Base-by-base conservation (phyloP, 495 filamentous ascomycete genomes). In the Hypoxylon fragiforme region DNA sequence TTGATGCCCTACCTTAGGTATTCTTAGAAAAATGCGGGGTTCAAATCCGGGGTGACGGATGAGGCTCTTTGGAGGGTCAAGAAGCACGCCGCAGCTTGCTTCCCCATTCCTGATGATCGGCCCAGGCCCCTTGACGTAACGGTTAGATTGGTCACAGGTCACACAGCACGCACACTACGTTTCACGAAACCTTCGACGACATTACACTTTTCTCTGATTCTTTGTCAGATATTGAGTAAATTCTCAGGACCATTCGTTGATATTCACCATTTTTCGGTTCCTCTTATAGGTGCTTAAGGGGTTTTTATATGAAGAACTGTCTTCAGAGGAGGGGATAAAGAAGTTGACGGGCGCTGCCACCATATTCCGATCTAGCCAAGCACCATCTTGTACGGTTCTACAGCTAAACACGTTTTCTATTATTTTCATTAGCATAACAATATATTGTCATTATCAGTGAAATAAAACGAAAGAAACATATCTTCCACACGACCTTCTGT, bases 21-120 rank as follows among this genome's bases (percentile, higher is more conserved):
- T n/a, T n/a, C n/a, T n/a, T 47, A 48, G 47, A 47, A 45, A 40
- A 53, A 47, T 62, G 58, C 58, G 58, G 58, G 58, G 58, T 53
- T 49, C 9, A 45, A 55, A 56, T 62, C 58, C 58, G 58, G 58
- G 42, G 47, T 49, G 51, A 52, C 58, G 58, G 58, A 49, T 62
- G 58, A 62, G 58, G 58, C 58, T 62, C 58, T 48, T n/a, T 52
- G 46, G 46, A 62, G 37, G 51, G 37, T 36, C 18, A 44, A 60
- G 54, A 50, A 22, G 35, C 36, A 13, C n/a, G 18, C 18, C 37
- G 12, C n/a, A 39, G 16, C 31, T 42, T 20, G n/a, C n/a, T n/a
- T n/a, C n/a, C 37, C 24, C 46, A 39, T 48, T 50, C 49, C 36
- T 55, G 36, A 38, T 44, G 16, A n/a, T n/a, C n/a, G n/a, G 30